A percentile compares a stretch with the other conserved stretches of the same genome.
Conservation (phyloP, 2,329 filamentous ascomycete species). For the Meredithiella fracta region DNA sequence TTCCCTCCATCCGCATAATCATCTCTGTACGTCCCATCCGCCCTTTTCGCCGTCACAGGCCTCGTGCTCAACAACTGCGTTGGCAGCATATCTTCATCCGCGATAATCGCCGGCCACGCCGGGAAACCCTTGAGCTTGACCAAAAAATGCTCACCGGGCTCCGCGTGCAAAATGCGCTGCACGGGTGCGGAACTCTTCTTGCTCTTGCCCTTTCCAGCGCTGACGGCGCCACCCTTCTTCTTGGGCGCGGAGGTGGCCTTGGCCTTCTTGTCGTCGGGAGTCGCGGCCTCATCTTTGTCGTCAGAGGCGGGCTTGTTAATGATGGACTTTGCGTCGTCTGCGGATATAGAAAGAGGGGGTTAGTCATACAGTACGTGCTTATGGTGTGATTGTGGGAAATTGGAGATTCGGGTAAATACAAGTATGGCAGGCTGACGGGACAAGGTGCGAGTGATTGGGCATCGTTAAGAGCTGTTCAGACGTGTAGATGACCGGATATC, state of each 20-base stretch:
- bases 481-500: too few species aligned
- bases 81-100: constrained; percentile 88
- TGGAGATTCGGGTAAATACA: too few species aligned
- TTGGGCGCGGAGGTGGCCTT: constrained; percentile 22
- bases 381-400: too few species aligned
- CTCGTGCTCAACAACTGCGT: constrained; percentile 57
- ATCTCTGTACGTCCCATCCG: constrained; percentile 74
- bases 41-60: constrained; percentile 65
- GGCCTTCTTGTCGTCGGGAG: constrained; percentile 23
- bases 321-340: constrained; percentile 15
- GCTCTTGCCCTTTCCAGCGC: constrained; percentile 70
- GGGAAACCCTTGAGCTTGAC: constrained; percentile 90
- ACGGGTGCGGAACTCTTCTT: constrained; percentile 66
- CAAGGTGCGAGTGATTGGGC: too few species aligned
- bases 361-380: too few species aligned
- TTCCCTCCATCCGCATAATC: constrained; percentile 80
- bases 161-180: constrained; percentile 56
- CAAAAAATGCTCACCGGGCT: constrained; percentile 83
- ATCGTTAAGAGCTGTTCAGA: background rate
- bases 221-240: constrained; percentile 58
- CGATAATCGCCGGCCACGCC: constrained; percentile 86
- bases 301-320: background rate
- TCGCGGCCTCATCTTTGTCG: constrained; percentile 15
- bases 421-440: too few species aligned
- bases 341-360: background rate